Conservation (phyloP, 2,329 filamentous ascomycete genomes). For the Cercospora janseana region DNA sequence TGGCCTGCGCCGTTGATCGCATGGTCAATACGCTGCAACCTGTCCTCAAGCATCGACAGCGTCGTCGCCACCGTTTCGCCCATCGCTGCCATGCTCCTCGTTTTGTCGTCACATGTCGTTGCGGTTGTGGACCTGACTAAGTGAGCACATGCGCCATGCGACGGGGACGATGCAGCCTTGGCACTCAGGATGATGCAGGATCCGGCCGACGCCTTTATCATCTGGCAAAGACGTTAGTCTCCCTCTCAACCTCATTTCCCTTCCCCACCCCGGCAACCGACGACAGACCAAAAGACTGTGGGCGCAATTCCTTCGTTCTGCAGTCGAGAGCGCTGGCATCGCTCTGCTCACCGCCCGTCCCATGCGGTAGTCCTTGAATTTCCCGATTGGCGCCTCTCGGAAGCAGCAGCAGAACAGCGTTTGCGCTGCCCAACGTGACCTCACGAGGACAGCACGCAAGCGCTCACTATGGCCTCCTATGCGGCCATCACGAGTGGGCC, state of each 20-base stretch:
- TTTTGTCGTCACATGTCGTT: constrained; percentile 17
- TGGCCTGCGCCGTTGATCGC: constrained; percentile 40
- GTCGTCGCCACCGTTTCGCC: constrained; percentile 34
- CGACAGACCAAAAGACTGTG: background rate
- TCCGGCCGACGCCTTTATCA: constrained; percentile 2
- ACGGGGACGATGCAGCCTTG: no score
- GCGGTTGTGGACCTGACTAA: constrained; percentile 28
- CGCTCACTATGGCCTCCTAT: constrained; percentile 46
- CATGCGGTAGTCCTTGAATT: constrained; percentile 12
- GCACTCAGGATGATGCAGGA: no score
- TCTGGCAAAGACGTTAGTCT: background rate
- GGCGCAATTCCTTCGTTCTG: background rate
- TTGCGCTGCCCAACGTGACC: background rate
- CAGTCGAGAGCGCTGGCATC: constrained; percentile 10
- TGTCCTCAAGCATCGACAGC: constrained; percentile 45
- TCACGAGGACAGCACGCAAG: background rate
- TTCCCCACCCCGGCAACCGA: background rate
- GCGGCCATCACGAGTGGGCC: constrained; percentile 44
- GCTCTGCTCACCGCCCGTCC: constrained; percentile 8
- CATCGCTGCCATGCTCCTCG: constrained; percentile 12
- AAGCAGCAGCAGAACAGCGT: constrained; percentile 1
- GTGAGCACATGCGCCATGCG: no score
- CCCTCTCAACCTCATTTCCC: constrained; percentile 3
- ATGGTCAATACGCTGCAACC: constrained; percentile 47
- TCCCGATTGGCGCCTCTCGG: constrained; percentile 5